Percentiles rank a stretch among this genome's conserved stretches.
Conservation (phyloP, 169 alveolate species). For the Cardiosporidium cionae region DNA sequence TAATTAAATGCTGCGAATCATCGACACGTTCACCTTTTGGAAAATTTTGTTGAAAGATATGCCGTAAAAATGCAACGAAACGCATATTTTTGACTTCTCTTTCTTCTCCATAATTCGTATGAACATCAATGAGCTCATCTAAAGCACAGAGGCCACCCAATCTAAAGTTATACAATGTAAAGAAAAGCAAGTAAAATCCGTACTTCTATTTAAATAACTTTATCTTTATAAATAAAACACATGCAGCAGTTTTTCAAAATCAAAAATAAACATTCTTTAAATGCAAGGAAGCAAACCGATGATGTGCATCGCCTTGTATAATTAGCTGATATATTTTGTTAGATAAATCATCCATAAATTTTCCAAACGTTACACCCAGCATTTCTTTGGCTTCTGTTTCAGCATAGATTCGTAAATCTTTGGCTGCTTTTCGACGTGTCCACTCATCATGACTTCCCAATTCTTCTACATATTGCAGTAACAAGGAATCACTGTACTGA, state of each 20-base stretch:
- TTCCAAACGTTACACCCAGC: background rate
- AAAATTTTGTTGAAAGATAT: background rate
- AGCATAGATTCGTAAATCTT: background rate
- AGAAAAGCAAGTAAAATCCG: no score
- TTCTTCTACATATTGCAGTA: background rate
- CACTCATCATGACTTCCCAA: background rate
- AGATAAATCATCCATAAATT: conserved; percentile 2
- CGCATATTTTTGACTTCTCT: conserved; percentile 4
- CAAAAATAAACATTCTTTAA: no score
- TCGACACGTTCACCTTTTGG: background rate
- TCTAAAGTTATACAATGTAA: no score
- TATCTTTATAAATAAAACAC: no score
- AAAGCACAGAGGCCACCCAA: conserved; percentile 2
- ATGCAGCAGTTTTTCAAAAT: no score
- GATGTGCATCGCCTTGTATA: background rate
- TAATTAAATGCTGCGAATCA: background rate
- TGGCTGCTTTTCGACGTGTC: conserved; percentile 4
- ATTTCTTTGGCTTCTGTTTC: conserved; percentile 5
- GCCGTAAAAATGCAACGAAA: background rate
- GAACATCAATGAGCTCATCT: conserved; percentile 11
- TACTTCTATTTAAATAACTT: no score
- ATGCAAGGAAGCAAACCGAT: no score
- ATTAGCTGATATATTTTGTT: background rate
- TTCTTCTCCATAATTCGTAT: background rate
- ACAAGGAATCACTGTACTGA: background rate